Evolutionary conservation across 2,329 filamentous ascomycete genomes (phyloP), one percentile per base, ranked within the genome.

Genomic region (Esteya vermicola): DNA sequence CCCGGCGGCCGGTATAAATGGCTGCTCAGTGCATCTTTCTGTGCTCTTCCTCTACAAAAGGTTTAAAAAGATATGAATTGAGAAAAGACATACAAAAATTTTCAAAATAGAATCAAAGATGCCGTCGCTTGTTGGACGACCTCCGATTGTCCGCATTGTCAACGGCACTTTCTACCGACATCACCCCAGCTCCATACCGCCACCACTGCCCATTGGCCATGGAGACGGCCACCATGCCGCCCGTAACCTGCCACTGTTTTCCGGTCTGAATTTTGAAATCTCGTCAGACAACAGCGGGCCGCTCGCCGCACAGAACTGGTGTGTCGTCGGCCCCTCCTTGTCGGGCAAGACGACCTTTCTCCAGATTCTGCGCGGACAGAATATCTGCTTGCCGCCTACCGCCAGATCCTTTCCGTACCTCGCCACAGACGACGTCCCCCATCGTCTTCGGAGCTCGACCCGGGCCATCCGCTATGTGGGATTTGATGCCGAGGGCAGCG

Each of bases 381-480:
- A 88, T 48, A 62, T 94, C 25, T 82, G 77, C 54, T 63, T 82
- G 7, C 89, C 89, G 5, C 80, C 86, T 0, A 70, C 66, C 4
- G 80, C 84, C 2, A 72, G 88, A 34, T 75, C 77, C 7, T 95
- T 78, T 54, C 91, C 91, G 0, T 83, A 81, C 54, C 70, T 96
- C 3, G 70, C 79, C 13, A 74, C 70, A 3, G 68, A 73, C 36
- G 66, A 70, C 6, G 68, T 85, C 7, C 62, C 71, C 3, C 49
- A 61, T 19, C 61, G 65, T 3, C 57, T 83, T 36, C 68, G 72
- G 33, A 70, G 65, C 39, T 75, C 81, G 0, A 65, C 66, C 12
- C 68, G 68, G 47, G 85, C 85, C 0, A 81, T 98, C 43, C 78
- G 80, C 50, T 89, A 94, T 64, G 86, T 96, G 9, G 89, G 91